Base-by-base conservation (phyloP, 1,284 basidiomycete species). In the Cryptococcus depauperatus region DNA sequence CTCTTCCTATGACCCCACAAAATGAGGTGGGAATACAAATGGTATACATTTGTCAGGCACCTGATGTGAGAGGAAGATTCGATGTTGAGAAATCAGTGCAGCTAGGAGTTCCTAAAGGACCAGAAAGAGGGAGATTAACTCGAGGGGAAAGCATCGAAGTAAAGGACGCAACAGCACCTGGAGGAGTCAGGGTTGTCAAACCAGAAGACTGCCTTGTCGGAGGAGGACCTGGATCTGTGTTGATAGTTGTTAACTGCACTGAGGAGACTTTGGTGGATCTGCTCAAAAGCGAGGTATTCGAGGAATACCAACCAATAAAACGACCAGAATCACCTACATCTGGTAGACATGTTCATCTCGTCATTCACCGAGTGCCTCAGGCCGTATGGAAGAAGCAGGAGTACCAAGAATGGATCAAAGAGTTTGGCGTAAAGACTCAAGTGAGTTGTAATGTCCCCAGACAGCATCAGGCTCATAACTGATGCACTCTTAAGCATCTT, bases 31-130 rank as follows among this genome's bases (percentile, higher is more conserved):
- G 56, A 9, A 64, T 61, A 4, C 60, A 68, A 19, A 63, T 72
- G 50, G 69, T 72, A 19, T 95, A 91, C 64, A 75, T 92, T 21
- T 68, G 84, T 34, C 76, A 86, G 39, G 87, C 88, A 0, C 85
- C 89, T 0, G 75, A 75, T 3, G 74, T 82, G 30, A 80, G 88
- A 3, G 91, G 91, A n/a, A 89, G 86, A 67, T 93, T 97, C 61
- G 79, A 93, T 52, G 79, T 70, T 0, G 69, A 70, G 46, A 81
- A 79, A 52, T 87, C 90, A 0, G 62, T 74, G 5, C 76, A 72
- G 27, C 73, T 90, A 1, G 82, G 83, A 8, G 73, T 97, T 3
- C 75, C 78, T 2, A 71, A 72, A 2, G 85, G 86, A 3, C 76
- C 74, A 3, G 49, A 72, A 3, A 68, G 72, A 37, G 67, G 64